Evolutionary conservation across 768 basidiomycete genomes (phyloP), one percentile per base, ranked within the genome.

Genomic region (Rhodocollybia butyracea): DNA sequence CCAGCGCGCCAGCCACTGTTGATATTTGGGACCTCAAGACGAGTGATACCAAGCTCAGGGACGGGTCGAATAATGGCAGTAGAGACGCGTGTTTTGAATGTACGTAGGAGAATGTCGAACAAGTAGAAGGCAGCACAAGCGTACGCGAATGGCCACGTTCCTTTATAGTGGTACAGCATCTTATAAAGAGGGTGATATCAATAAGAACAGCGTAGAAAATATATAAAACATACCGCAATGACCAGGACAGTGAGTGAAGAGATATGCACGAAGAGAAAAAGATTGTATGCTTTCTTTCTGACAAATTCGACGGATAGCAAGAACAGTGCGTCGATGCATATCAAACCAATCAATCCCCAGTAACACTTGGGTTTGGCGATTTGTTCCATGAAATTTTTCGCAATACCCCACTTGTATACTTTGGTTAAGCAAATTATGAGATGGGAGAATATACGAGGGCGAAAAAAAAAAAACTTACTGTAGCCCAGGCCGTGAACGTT

Each of bases 1-100:
- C 86, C 83, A 0, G 82, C 70, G 19, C 79, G 70, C 85, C 85
- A 86, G 26, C 85, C 85, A 2, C 70, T 58, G 39, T 68, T 75
- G 42, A 84, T 41, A 3, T 67, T 56, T 0, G 75, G 76, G 24
- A 83, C 65, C 36, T 79, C 74, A 27, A 85, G 61, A 46, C 73
- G 71, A 2, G 81, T 82, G 43, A 76, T 71, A 15, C 67, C 72
- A 39, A 82, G 67, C 39, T 75, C 76, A 5, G 79, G 73, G 15
- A 84, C 66, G 0, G 77, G 65, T 21, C 67, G 69, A 52, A 87
- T 57, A 17, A 68, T 72, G 4, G 84, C 83, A 3, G 63, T 68
- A 11, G 67, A 61, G 52, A 76, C 56, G 30, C 77, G 79, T 2
- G 81, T 80, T 61, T 80, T 84, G 63, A 73, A 29, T n/a, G 70